Conservation (phyloP, 169 alveolate species). For the Eimeria zaria region DNA sequence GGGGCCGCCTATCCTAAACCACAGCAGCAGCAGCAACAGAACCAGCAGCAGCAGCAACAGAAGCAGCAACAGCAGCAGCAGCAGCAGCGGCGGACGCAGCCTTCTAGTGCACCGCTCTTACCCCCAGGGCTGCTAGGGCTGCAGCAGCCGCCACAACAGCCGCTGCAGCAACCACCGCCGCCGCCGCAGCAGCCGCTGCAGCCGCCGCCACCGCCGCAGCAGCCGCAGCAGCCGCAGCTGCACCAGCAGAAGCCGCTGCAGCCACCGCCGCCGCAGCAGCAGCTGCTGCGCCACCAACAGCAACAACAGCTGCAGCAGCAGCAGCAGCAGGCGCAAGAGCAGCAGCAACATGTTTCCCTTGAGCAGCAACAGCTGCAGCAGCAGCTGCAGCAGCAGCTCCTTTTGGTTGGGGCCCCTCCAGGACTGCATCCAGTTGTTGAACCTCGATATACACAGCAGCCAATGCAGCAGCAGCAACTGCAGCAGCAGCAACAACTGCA, state of each 20-base stretch:
- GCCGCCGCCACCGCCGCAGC: background rate
- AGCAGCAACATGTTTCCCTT: background rate
- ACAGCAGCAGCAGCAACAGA: constrained; percentile 33
- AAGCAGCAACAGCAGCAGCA: background rate
- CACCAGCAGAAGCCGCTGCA: constrained; percentile 28
- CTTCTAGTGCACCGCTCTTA: no score
- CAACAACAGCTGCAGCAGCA: constrained; percentile 6
- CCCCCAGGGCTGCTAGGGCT: background rate
- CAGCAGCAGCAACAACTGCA: constrained; percentile 6
- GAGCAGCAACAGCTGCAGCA: constrained; percentile 39
- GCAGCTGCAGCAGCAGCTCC: constrained; percentile 22
- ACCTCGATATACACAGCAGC: constrained; percentile 5
- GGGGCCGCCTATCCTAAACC: no score
- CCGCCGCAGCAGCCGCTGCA: background rate
- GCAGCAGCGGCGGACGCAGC: background rate
- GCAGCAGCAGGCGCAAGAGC: constrained; percentile 24
- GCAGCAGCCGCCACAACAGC: background rate
- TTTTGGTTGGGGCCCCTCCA: background rate
- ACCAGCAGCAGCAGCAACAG: constrained; percentile 20
- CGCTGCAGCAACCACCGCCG: background rate
- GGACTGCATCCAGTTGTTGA: background rate
- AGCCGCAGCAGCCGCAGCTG: constrained; percentile 9
- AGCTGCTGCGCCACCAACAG: background rate
- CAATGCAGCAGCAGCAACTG: constrained; percentile 9
- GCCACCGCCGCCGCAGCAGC: background rate